Evolutionary conservation across 2,329 filamentous ascomycete species (phyloP).

Genomic region (Stylonectria norvegica): DNA sequence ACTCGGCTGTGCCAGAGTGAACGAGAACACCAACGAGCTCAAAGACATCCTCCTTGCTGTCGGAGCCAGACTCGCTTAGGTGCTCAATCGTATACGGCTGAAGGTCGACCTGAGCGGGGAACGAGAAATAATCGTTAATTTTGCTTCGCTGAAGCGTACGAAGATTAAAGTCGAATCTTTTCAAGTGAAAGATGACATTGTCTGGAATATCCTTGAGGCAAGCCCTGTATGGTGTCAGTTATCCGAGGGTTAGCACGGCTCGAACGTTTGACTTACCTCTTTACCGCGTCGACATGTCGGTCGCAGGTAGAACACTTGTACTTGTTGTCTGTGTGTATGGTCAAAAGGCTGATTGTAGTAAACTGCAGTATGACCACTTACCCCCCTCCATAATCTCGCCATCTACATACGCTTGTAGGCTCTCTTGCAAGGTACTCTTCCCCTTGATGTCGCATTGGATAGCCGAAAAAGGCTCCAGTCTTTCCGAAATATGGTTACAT

Average conservation of each 20-base stretch:
- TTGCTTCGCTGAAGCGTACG: slow-evolving; percentile 78
- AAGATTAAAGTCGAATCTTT: slow-evolving; percentile 79
- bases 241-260: neutral
- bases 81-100: slow-evolving; percentile 85
- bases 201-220: slow-evolving; percentile 91
- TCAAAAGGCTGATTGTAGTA: slow-evolving; percentile 6
- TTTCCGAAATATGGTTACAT: slow-evolving; percentile 88
- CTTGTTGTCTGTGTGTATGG: slow-evolving; percentile 72
- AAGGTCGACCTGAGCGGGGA: slow-evolving; percentile 81
- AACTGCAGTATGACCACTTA: slow-evolving; percentile 32
- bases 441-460: slow-evolving; percentile 97
- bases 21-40: slow-evolving; percentile 94
- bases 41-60: slow-evolving; percentile 69
- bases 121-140: slow-evolving; percentile 92
- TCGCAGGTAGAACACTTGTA: slow-evolving; percentile 94
- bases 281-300: slow-evolving; percentile 86
- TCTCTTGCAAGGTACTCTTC: slow-evolving; percentile 78
- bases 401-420: slow-evolving; percentile 90
- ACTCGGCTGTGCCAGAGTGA: slow-evolving; percentile 87
- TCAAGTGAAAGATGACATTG: slow-evolving; percentile 92
- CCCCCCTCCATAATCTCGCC: slow-evolving; percentile 94
- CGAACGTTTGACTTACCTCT: slow-evolving; percentile 65
- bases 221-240: slow-evolving; percentile 49
- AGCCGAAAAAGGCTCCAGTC: slow-evolving; percentile 85
- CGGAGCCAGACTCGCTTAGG: slow-evolving; percentile 60